Base-by-base conservation (phyloP, 1,139 yeast genomes). In the Yamadazyma songkhlaensis region DNA sequence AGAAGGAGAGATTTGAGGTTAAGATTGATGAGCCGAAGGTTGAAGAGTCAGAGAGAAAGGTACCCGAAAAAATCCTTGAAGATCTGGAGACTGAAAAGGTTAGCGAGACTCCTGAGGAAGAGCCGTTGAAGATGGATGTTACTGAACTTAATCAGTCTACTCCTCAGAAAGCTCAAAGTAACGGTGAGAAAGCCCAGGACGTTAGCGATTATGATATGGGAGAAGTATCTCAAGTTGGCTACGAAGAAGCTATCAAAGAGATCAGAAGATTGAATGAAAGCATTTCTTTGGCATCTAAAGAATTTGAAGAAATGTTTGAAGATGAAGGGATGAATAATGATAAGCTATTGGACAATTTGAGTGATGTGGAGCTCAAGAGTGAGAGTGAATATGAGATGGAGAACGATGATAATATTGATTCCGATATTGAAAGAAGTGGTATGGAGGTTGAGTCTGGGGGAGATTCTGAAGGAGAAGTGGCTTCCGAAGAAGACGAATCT, bases 311-410 rank as follows among this genome's bases (percentile, higher is more conserved):
- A 17, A 4, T 17, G 20, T 17, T 17, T 17, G 22, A 9, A 12
- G 8, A 12, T 13, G 31, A 30, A 13, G 34, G 11, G 26, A 27
- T 20, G 9, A 11, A 10, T 15, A 37, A 34, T 9, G 4, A 8
- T 9, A 15, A 15, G 2, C 6, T 7, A n/a, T 7, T 25, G 11
- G 28, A 11, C 9, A 11, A 25, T 6, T n/a, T 25, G 6, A 25
- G 28, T 30, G 25, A 20, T 30, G 32, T 17, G 4, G 20, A 17
- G 6, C 6, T 17, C 6, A 17, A 17, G 20, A 17, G 20, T 17
- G 36, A 28, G n/a, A 34, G 37, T 34, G 37, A 38, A 14, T 38
- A 34, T 14, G 38, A 34, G 17, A 31, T 34, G 6, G 27, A 28
- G 9, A 35, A 37, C 11, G 3, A 13, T n/a, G 32, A 33, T 10